Conservation (phyloP, 75 land plant species). For the Larix kaempferi region DNA sequence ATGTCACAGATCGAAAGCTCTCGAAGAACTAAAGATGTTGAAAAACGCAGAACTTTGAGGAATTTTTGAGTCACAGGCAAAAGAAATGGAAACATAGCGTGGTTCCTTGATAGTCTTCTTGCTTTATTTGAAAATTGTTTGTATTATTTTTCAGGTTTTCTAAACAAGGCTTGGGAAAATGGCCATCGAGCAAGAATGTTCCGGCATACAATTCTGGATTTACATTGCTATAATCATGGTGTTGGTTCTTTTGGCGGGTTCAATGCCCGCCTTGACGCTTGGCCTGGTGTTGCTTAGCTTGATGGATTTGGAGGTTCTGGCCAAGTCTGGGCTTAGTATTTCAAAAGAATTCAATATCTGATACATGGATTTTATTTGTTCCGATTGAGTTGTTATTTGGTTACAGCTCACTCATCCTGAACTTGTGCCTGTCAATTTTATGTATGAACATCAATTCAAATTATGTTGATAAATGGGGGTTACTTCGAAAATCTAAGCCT, state of each 20-base stretch:
- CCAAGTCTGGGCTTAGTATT: conserved; percentile 84
- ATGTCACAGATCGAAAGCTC: too few relatives aligned
- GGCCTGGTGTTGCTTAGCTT: conserved; percentile 87
- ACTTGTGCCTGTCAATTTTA: too few relatives aligned
- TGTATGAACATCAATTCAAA: too few relatives aligned
- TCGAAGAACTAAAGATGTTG: too few relatives aligned
- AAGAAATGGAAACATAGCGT: not conserved
- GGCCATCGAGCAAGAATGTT: conserved; percentile 52
- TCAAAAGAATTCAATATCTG: too few relatives aligned
- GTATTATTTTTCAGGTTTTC: not conserved
- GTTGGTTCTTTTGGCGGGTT: conserved; percentile 59
- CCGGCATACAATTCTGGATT: conserved; percentile 32
- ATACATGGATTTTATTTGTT: too few relatives aligned
- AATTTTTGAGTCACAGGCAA: not conserved
- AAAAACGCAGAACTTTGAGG: too few relatives aligned
- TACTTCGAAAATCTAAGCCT: too few relatives aligned
- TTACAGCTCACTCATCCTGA: too few relatives aligned
- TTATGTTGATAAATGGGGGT: too few relatives aligned
- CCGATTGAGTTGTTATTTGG: too few relatives aligned
- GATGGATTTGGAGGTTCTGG: conserved; percentile 78
- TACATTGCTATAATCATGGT: conserved; percentile 27
- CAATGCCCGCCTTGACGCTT: conserved; percentile 86
- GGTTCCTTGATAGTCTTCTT: not conserved
- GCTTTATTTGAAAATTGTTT: not conserved
- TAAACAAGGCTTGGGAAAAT: conserved; percentile 6